These are phyloP conservation scores for Noccaea caerulescens DNA, from an alignment of 345 rosid species.

Conservation along the genomic window DNA sequence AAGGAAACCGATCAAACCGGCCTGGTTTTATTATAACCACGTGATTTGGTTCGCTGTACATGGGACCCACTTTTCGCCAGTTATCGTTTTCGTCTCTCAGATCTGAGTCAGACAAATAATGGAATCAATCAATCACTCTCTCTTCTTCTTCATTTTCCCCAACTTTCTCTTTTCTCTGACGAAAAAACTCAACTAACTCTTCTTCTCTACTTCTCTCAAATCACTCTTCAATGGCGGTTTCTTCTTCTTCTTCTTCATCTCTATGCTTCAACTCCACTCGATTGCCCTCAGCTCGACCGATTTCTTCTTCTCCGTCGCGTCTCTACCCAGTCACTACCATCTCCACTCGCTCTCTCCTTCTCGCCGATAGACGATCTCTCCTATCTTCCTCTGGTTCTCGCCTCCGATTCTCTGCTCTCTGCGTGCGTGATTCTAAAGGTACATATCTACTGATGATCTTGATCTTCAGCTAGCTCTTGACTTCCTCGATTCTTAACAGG, in stretches of 20 bases:
- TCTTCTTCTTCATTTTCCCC: not conserved
- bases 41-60: not conserved
- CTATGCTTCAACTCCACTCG: slow-evolving; percentile 3
- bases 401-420: slow-evolving; percentile 41
- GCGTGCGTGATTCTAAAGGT: slow-evolving; percentile 52
- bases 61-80: slow-evolving; percentile 27
- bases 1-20: not conserved
- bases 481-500: not conserved
- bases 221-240: slow-evolving; percentile 14
- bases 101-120: slow-evolving; percentile 8
- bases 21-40: not conserved
- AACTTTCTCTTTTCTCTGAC: not conserved
- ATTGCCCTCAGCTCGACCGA: slow-evolving; percentile 14
- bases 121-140: not conserved
- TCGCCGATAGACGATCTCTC: slow-evolving; percentile 24
- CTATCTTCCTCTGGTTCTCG: slow-evolving; percentile 36
- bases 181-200: not conserved
- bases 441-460: slow-evolving; percentile 16
- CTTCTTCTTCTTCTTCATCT: slow-evolving; percentile 26
- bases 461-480: not conserved
- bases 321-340: slow-evolving; percentile 31
- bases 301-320: slow-evolving; percentile 40
- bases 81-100: slow-evolving; percentile 2
- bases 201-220: not conserved
- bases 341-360: slow-evolving; percentile 47